These are phyloP conservation scores for Golubevia sp. DNA, from an alignment of 1,284 basidiomycete genomes.

Conservation along the genomic window DNA sequence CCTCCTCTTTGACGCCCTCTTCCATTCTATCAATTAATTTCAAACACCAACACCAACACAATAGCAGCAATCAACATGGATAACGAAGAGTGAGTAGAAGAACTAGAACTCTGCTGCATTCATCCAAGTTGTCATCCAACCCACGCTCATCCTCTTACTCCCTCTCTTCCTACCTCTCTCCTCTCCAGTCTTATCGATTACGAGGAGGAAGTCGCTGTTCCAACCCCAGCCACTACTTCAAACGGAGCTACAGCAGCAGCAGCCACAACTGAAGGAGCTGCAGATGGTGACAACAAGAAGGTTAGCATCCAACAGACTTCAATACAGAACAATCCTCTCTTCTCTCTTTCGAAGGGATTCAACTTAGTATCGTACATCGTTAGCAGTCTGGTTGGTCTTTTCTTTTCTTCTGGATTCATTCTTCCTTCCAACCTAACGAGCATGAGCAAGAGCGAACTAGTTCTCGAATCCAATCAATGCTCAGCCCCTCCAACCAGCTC, in stretches of 20 bases:
- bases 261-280: constrained; percentile 26
- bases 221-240: constrained; percentile 26
- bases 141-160: neutral
- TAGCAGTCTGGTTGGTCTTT: neutral
- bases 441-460: too few species aligned
- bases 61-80: constrained; percentile 42
- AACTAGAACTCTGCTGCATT: neutral
- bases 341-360: too few species aligned
- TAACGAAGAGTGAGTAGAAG: constrained; percentile 58
- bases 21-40: too few species aligned
- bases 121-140: neutral
- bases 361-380: neutral
- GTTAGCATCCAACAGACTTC: constrained; percentile 26
- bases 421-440: neutral
- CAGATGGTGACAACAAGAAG: constrained; percentile 56
- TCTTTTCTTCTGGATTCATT: neutral
- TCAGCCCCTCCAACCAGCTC: too few species aligned
- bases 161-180: constrained; percentile 5
- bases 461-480: too few species aligned
- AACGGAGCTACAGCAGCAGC: constrained; percentile 40
- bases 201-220: constrained; percentile 59
- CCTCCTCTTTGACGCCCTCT: too few species aligned
- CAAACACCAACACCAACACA: neutral
- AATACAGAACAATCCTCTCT: too few species aligned
- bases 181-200: constrained; percentile 58